A percentile compares a stretch with the other conserved stretches of the same genome.
Evolutionary conservation across 331 rosid species (phyloP).

Genomic region (Acacia concinna): DNA sequence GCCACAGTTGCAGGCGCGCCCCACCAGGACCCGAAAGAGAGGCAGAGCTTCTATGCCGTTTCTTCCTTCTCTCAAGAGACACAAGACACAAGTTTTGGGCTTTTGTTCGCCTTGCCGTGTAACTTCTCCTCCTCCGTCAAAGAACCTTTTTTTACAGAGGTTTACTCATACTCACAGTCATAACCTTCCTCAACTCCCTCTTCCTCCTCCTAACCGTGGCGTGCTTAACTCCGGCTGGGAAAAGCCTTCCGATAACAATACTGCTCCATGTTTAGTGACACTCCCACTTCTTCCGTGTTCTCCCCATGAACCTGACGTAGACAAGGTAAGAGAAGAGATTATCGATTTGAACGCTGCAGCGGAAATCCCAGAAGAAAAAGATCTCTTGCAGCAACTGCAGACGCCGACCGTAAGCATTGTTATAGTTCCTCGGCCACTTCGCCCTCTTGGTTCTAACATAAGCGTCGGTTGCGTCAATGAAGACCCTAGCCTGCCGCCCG

Average conservation of each 20-base stretch:
- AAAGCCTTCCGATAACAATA: background rate
- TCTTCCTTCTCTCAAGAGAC: constrained; percentile 60
- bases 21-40: constrained; percentile 83
- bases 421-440: constrained; percentile 70
- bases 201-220: constrained; percentile 31
- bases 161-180: constrained; percentile 34
- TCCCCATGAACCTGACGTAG: constrained; percentile 32
- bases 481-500: constrained; percentile 16
- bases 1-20: constrained; percentile 88
- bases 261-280: constrained; percentile 43
- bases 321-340: constrained; percentile 30
- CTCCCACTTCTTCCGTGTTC: constrained; percentile 74
- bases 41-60: constrained; percentile 50
- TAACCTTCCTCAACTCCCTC: constrained; percentile 42
- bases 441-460: constrained; percentile 77
- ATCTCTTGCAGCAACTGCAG: constrained; percentile 62
- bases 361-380: constrained; percentile 70
- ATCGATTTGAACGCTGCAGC: constrained; percentile 47
- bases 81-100: constrained; percentile 44
- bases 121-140: constrained; percentile 25
- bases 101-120: constrained; percentile 56
- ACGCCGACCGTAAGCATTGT: constrained; percentile 38
- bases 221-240: constrained; percentile 25
- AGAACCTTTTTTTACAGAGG: constrained; percentile 42
- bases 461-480: constrained; percentile 61